Evolutionary conservation across 1,139 yeast species (phyloP), one percentile per base, ranked within the genome.

Genomic region (Yamadazyma blattariae): DNA sequence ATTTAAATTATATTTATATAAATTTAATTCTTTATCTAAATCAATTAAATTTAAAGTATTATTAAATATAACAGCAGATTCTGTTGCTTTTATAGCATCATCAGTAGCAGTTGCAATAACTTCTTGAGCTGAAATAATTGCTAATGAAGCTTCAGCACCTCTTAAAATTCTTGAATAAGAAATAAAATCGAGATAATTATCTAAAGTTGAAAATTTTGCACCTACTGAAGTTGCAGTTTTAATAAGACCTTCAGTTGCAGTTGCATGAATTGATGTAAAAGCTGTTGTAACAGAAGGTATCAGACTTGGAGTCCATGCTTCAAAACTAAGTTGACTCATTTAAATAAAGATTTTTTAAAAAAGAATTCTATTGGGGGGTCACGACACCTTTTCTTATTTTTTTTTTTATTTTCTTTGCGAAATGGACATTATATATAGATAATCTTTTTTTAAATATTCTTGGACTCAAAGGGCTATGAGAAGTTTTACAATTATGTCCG

Each of bases 31-130:
- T 41, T 45, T 34, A 3, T 50, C 58, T 39, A 67, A 53, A 4
- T 40, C 56, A 21, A 55, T 40, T 35, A 67, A 52, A 40, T 67
- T 67, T 32, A 64, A 50, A 7, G 71, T 56, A 25, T 61, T 62
- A 24, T 60, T 46, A 36, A 52, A 59, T 22, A 65, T 56, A 4
- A 52, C 62, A 34, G 60, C 51, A 7, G 68, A 56, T 4, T 70
- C 72, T 30, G 41, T 36, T 1, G 69, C 55, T 37, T 50, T 41
- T 1, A 48, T 58, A 7, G 42, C 37, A 5, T 46, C 22, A 14
- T 46, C 61, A 2, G 74, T 67, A 8, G 73, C 73, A 1, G 73
- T 67, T 19, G 72, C 72, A 29, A 64, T 44, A 2, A 61, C 61
- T 20, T 53, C 35, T 33, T 67, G 60, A 5, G 70, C 70, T 2